Evolutionary conservation across 2,329 filamentous ascomycete genomes (phyloP).

Genomic region (Apiospora saccharicola): DNA sequence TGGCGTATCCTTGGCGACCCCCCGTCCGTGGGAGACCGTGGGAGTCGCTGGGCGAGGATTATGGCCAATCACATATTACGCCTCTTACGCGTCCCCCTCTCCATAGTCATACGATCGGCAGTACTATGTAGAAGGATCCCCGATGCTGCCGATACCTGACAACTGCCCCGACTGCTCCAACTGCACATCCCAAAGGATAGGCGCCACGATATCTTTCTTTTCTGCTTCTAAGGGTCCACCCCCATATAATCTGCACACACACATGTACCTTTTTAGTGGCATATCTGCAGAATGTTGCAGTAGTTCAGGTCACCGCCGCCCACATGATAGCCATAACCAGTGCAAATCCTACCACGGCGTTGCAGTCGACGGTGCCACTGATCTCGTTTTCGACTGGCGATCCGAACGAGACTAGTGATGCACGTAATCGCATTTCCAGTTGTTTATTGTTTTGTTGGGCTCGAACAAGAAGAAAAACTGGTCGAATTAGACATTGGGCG

Average conservation of each 20-base stretch:
- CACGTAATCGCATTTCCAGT: neutral
- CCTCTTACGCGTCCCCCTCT: slow-evolving; percentile 19
- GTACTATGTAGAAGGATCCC: slow-evolving; percentile 6
- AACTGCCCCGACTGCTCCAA: slow-evolving; percentile 8
- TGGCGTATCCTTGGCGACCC: neutral
- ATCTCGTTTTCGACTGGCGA: neutral
- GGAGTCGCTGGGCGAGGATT: neutral
- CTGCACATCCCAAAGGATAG: slow-evolving; percentile 14
- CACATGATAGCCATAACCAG: neutral
- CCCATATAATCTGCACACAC: slow-evolving; percentile 19
- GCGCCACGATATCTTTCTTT: slow-evolving; percentile 16
- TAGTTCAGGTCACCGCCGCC: slow-evolving; percentile 16
- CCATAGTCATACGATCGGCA: slow-evolving; percentile 22
- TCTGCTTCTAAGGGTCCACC: slow-evolving; percentile 7
- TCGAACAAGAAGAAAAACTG: neutral
- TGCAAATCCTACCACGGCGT: neutral
- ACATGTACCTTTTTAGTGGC: neutral
- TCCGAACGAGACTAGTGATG: neutral
- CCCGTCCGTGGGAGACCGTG: neutral
- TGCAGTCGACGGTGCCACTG: neutral
- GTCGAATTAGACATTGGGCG: neutral
- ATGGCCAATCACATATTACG: slow-evolving; percentile 19
- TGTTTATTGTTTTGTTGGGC: neutral
- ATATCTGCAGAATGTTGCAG: neutral
- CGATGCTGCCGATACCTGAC: slow-evolving; percentile 14